A percentile compares a stretch with the other conserved stretches of the same genome.
Conservation (phyloP, 495 filamentous ascomycete genomes). For the Penicillium maclennaniae region DNA sequence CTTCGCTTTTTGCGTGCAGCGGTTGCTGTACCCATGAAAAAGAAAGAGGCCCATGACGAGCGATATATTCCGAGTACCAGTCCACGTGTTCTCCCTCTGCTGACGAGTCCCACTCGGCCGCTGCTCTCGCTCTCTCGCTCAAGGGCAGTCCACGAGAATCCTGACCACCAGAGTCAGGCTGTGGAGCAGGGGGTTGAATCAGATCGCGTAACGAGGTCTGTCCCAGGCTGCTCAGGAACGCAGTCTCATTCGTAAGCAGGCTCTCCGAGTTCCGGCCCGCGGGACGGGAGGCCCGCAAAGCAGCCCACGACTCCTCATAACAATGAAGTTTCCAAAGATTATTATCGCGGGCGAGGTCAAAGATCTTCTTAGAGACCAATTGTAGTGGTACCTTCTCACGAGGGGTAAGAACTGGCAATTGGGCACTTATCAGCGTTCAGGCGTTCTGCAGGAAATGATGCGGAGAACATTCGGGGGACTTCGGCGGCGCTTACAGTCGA, state of each 20-base stretch:
- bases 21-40: conserved; percentile 73
- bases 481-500: conserved; percentile 56
- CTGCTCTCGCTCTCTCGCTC: conserved; percentile 47
- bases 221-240: conserved; percentile 32
- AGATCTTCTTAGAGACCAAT: conserved; percentile 62
- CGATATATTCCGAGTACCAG: conserved; percentile 88
- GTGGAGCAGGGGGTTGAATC: conserved; percentile 31
- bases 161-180: conserved; percentile 6
- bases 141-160: conserved; percentile 21
- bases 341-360: conserved; percentile 69
- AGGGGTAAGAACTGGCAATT: conserved; percentile 59
- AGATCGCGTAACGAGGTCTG: conserved; percentile 35
- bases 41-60: conserved; percentile 68
- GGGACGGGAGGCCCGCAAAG: conserved; percentile 37
- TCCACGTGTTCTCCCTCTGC: conserved; percentile 59
- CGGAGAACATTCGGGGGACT: conserved; percentile 25
- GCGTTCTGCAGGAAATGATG: conserved; percentile 16
- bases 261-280: conserved; percentile 26
- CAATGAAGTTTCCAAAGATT: conserved; percentile 71
- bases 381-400: conserved; percentile 67
- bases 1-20: conserved; percentile 25
- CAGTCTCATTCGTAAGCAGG: conserved; percentile 24
- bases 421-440: conserved; percentile 16
- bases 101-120: conserved; percentile 79
- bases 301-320: conserved; percentile 60